Percentiles rank a stretch among this genome's conserved stretches.
These are phyloP conservation scores for Viola odorata DNA, from an alignment of 345 rosid genomes.

Conservation along the genomic window DNA sequence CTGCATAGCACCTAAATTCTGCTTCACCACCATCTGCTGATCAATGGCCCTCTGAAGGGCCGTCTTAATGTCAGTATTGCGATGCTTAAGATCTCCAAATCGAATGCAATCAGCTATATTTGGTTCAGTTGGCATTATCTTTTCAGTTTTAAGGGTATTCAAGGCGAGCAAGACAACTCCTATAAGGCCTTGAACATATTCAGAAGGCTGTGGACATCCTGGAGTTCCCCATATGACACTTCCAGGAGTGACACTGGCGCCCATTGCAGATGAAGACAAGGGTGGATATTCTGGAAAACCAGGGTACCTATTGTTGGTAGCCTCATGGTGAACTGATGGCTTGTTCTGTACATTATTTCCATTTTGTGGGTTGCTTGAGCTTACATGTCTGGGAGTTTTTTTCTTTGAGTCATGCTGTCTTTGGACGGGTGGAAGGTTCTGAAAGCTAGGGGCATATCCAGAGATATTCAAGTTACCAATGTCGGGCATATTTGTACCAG, in stretches of 20 bases:
- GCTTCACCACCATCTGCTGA: conserved; percentile 56
- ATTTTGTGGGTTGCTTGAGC: conserved; percentile 19
- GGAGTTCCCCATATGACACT: conserved; percentile 44
- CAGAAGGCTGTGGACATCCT: conserved; percentile 51
- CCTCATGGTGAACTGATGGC: conserved; percentile 10
- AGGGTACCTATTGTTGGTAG: conserved; percentile 13
- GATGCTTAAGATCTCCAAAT: conserved; percentile 61
- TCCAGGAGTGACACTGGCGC: conserved; percentile 7
- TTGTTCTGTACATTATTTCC: conserved; percentile 15
- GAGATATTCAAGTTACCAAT: conserved; percentile 22
- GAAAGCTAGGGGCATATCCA: conserved; percentile 16
- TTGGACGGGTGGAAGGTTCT: conserved; percentile 20
- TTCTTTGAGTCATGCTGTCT: conserved; percentile 19
- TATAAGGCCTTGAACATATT: conserved; percentile 71
- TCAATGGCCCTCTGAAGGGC: conserved; percentile 65
- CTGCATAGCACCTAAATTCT: conserved; percentile 44
- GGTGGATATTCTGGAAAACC: conserved; percentile 16
- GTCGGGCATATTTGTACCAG: conserved; percentile 22
- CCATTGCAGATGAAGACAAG: conserved; percentile 15
- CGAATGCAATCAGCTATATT: conserved; percentile 73
- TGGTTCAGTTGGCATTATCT: conserved; percentile 63
- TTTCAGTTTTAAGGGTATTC: conserved; percentile 63
- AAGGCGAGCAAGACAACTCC: conserved; percentile 73
- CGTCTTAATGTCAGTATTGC: conserved; percentile 51
- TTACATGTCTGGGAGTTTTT: conserved; percentile 12